phyloP scores from a whole-genome alignment of 176 grass and related monocot species.

The Carex scoparia region DNA sequence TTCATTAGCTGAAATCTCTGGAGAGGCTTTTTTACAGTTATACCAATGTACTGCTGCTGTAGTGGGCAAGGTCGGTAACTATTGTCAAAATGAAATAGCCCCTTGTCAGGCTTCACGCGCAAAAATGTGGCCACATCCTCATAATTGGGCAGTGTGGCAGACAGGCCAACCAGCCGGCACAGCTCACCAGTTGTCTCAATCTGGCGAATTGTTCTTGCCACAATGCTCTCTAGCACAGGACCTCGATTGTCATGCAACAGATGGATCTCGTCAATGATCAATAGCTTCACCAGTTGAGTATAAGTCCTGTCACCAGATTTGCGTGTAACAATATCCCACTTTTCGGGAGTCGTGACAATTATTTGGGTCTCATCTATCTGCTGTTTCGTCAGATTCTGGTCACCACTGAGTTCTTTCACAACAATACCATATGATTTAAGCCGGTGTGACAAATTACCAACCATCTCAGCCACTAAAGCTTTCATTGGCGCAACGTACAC shows the following conservation, averaged over 20 bases:
- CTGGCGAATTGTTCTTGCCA: slow-evolving; percentile 89
- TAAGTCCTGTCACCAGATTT: slow-evolving; percentile 98
- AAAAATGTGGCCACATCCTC: slow-evolving; percentile 85
- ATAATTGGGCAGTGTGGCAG: slow-evolving; percentile 85
- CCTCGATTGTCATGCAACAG: slow-evolving; percentile 94
- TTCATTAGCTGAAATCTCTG: slow-evolving; percentile 99
- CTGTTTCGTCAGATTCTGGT: slow-evolving; percentile 73
- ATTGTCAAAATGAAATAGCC: slow-evolving; percentile 94
- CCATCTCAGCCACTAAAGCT: slow-evolving; percentile 92
- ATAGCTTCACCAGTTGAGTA: slow-evolving; percentile 85
- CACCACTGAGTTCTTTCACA: slow-evolving; percentile 93
- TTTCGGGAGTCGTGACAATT: slow-evolving; percentile 96
- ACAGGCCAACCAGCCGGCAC: slow-evolving; percentile 80
- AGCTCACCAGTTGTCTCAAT: slow-evolving; percentile 84
- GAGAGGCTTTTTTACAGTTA: slow-evolving; percentile 87
- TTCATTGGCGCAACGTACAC: slow-evolving; percentile 99
- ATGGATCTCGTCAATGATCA: slow-evolving; percentile 97
- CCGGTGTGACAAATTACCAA: slow-evolving; percentile 75
- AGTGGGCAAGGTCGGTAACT: slow-evolving; percentile 94
- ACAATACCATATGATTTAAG: slow-evolving; percentile 53
- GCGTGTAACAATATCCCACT: slow-evolving; percentile 96
- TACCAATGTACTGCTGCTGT: slow-evolving; percentile 90
- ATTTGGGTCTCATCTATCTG: slow-evolving; percentile 99
- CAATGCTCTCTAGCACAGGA: slow-evolving; percentile 95
- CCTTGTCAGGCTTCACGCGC: slow-evolving; percentile 42